A percentile compares a stretch with the other conserved stretches of the same genome.
Evolutionary conservation across 1,139 yeast genomes (phyloP).

Genomic region (Blastobotrys capitulatus): DNA sequence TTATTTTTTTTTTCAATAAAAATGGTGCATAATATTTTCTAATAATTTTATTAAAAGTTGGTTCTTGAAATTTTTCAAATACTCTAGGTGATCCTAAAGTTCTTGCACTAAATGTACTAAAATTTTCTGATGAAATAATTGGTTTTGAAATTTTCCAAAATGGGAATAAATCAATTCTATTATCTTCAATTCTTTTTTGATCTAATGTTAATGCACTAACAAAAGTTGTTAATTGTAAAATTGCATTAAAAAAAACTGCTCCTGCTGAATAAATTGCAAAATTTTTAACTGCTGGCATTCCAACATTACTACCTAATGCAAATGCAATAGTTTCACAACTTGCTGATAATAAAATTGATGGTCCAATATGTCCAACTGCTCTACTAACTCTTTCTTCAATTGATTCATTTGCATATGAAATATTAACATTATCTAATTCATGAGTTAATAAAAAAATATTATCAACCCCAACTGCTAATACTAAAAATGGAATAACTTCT

Average conservation of each 20-base stretch:
- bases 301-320: conserved; percentile 68
- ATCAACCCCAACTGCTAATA: conserved; percentile 92
- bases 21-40: conserved; percentile 50
- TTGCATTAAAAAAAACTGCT: conserved; percentile 70
- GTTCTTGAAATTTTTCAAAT: conserved; percentile 25
- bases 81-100: conserved; percentile 26
- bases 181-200: conserved; percentile 53
- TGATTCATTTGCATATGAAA: conserved; percentile 40
- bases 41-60: conserved; percentile 39
- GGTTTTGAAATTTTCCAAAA: conserved; percentile 20
- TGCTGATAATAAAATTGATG: conserved; percentile 77
- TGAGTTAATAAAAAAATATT: conserved; percentile 83
- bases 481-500: conserved; percentile 92
- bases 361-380: conserved; percentile 72
- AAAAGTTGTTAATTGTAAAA: conserved; percentile 77
- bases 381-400: conserved; percentile 53
- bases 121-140: conserved; percentile 18
- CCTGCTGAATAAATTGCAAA: conserved; percentile 90
- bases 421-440: conserved; percentile 57
- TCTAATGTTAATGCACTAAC: conserved; percentile 67
- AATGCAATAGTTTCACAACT: conserved; percentile 74
- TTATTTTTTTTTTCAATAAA: conserved; percentile 43
- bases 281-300: conserved; percentile 94
- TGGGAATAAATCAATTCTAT: conserved; percentile 52
- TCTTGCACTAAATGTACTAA: conserved; percentile 22